phyloP scores from a whole-genome alignment of 2,329 filamentous ascomycete species.

The Neurospora sp. region DNA sequence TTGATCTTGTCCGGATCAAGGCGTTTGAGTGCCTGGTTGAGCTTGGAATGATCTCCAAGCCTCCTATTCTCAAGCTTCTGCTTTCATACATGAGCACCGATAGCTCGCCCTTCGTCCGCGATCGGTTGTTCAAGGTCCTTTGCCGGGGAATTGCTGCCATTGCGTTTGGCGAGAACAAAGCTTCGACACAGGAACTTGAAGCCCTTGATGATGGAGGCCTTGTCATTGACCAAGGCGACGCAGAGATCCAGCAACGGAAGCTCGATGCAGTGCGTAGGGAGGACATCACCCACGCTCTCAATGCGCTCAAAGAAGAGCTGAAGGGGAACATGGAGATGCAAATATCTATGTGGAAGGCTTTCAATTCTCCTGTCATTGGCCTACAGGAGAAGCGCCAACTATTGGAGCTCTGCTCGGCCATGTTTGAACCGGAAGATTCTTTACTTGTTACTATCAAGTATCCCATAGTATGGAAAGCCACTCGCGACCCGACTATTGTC shows the following conservation, averaged over 20 bases:
- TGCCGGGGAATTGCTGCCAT: conserved; percentile 51
- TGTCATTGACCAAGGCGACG: conserved; percentile 37
- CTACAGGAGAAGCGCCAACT: conserved; percentile 39
- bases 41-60: conserved; percentile 49
- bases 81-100: conserved; percentile 51
- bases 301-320: conserved; percentile 38
- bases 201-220: conserved; percentile 29
- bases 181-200: conserved; percentile 19
- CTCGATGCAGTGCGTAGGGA: conserved; percentile 37
- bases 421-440: conserved; percentile 39
- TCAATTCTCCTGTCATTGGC: conserved; percentile 37
- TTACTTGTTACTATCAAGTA: conserved; percentile 36
- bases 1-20: conserved; percentile 55
- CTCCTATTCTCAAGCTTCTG: conserved; percentile 45
- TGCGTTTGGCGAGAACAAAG: conserved; percentile 49
- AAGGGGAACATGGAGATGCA: conserved; percentile 35
- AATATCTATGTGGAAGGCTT: conserved; percentile 37
- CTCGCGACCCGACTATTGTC: conserved; percentile 15
- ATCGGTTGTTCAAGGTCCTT: conserved; percentile 49
- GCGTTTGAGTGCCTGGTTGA: conserved; percentile 56
- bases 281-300: conserved; percentile 36
- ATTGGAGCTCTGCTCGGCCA: conserved; percentile 39
- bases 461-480: conserved; percentile 35
- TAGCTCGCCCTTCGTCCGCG: conserved; percentile 53
- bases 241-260: conserved; percentile 34